phyloP scores from a whole-genome alignment of 108 stramenopile genomes.

The Chaetoceros muelleri region DNA sequence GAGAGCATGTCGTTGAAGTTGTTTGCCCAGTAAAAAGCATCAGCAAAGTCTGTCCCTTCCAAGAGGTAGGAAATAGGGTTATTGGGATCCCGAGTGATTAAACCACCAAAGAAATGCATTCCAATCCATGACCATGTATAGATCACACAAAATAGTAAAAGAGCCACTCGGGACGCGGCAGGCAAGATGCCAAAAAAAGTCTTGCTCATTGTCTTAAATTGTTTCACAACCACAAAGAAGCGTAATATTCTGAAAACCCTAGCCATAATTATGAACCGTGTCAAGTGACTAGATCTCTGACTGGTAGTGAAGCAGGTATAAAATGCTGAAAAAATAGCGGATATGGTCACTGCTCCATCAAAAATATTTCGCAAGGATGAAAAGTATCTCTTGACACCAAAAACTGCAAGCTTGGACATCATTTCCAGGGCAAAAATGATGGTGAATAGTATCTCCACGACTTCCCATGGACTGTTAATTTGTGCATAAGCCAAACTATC shows the following conservation, averaged over 20 bases:
- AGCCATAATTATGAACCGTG: slow-evolving; percentile 65
- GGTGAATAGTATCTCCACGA: slow-evolving; percentile 51
- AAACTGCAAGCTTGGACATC: slow-evolving; percentile 40
- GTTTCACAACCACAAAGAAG: slow-evolving; percentile 33
- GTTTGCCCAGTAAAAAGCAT: slow-evolving; percentile 61
- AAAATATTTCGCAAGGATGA: slow-evolving; percentile 50
- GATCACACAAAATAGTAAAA: slow-evolving; percentile 38
- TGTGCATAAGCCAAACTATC: slow-evolving; percentile 14
- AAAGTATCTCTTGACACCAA: slow-evolving; percentile 51
- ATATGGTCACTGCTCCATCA: slow-evolving; percentile 51
- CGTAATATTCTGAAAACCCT: slow-evolving; percentile 59
- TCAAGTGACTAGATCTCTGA: slow-evolving; percentile 39
- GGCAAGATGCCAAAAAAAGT: slow-evolving; percentile 45
- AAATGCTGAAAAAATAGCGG: slow-evolving; percentile 33
- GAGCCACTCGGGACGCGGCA: slow-evolving; percentile 29
- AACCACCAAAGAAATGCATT: slow-evolving; percentile 52
- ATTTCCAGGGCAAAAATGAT: slow-evolving; percentile 50
- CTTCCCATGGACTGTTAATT: slow-evolving; percentile 54
- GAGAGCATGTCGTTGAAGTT: slow-evolving; percentile 79
- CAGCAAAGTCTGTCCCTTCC: slow-evolving; percentile 48
- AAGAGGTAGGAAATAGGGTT: slow-evolving; percentile 33
- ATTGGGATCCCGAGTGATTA: slow-evolving; percentile 51
- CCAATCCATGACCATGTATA: slow-evolving; percentile 60
- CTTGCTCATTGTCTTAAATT: slow-evolving; percentile 44
- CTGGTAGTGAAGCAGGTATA: slow-evolving; percentile 64